Percentiles rank a stretch among this genome's conserved stretches.
These are phyloP conservation scores for Taiozyma onychis DNA, from an alignment of 1,139 yeast species.

Conservation along the genomic window DNA sequence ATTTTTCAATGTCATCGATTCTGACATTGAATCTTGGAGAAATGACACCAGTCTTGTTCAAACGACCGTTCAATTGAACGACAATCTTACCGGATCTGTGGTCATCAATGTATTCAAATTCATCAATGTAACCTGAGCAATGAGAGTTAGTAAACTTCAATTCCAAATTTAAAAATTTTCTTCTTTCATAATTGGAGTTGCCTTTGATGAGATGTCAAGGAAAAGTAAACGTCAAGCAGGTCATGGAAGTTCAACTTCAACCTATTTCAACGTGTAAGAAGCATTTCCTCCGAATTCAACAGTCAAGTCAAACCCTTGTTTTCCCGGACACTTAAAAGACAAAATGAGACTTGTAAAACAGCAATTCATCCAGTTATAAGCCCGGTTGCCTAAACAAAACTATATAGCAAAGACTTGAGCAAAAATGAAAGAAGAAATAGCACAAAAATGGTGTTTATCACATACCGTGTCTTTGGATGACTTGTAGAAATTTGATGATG, in stretches of 20 bases:
- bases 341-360: conserved; percentile 80
- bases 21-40: conserved; percentile 97
- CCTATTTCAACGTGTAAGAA: conserved; percentile 64
- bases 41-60: conserved; percentile 97
- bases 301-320: conserved; percentile 33
- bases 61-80: conserved; percentile 94
- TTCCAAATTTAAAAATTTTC: not conserved
- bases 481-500: conserved; percentile 92
- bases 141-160: conserved; percentile 15
- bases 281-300: conserved; percentile 42
- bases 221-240: conserved; percentile 49
- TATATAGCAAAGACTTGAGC: not conserved
- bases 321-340: conserved; percentile 97
- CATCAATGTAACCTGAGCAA: conserved; percentile 83
- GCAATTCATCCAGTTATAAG: conserved; percentile 97
- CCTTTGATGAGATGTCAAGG: conserved; percentile 46
- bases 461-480: conserved; percentile 94
- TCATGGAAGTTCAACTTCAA: conserved; percentile 4
- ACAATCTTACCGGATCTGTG: conserved; percentile 99
- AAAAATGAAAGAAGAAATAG: not conserved
- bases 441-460: conserved; percentile 11
- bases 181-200: not conserved
- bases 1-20: conserved; percentile 89
- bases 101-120: conserved; percentile 97
- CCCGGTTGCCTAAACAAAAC: conserved; percentile 43